Evolutionary conservation across 129 eudicot genomes (phyloP).

Genomic region (Escallonia herrerae): DNA sequence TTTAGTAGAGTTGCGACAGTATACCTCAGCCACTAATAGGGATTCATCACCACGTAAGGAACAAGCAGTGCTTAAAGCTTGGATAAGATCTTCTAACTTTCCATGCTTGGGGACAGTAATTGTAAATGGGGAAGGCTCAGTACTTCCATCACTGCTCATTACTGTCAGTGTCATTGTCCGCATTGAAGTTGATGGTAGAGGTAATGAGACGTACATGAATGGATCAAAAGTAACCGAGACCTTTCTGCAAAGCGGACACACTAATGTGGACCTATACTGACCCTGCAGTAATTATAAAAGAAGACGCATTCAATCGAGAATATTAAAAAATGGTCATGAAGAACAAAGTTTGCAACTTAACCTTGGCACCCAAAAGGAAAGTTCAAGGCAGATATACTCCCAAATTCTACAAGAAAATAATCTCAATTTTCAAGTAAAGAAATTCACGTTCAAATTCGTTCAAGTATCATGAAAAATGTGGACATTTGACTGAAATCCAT

Average conservation of each 20-base stretch:
- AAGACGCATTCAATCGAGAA: slow-evolving; percentile 7
- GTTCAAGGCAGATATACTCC: too few relatives aligned
- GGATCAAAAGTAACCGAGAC: slow-evolving; percentile 93
- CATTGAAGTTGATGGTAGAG: slow-evolving; percentile 89
- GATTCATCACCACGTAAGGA: slow-evolving; percentile 54
- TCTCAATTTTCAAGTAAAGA: too few relatives aligned
- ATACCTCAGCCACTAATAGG: slow-evolving; percentile 88
- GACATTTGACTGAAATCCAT: too few relatives aligned
- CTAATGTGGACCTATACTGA: slow-evolving; percentile 86
- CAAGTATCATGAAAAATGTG: too few relatives aligned
- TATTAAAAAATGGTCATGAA: background rate
- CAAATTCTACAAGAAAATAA: too few relatives aligned
- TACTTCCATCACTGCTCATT: slow-evolving; percentile 56
- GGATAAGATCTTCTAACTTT: slow-evolving; percentile 71
- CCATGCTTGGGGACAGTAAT: slow-evolving; percentile 84
- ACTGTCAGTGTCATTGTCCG: slow-evolving; percentile 90
- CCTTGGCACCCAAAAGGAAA: too few relatives aligned
- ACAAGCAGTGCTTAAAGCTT: slow-evolving; percentile 60
- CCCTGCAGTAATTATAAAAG: slow-evolving; percentile 56
- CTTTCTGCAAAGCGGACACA: slow-evolving; percentile 86
- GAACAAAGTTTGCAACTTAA: too few relatives aligned
- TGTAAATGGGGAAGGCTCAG: slow-evolving; percentile 51
- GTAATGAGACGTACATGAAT: slow-evolving; percentile 91
- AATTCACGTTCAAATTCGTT: too few relatives aligned
- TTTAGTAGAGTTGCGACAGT: slow-evolving; percentile 4